Conservation (phyloP, 345 rosid species). For the Lumnitzera littorea region DNA sequence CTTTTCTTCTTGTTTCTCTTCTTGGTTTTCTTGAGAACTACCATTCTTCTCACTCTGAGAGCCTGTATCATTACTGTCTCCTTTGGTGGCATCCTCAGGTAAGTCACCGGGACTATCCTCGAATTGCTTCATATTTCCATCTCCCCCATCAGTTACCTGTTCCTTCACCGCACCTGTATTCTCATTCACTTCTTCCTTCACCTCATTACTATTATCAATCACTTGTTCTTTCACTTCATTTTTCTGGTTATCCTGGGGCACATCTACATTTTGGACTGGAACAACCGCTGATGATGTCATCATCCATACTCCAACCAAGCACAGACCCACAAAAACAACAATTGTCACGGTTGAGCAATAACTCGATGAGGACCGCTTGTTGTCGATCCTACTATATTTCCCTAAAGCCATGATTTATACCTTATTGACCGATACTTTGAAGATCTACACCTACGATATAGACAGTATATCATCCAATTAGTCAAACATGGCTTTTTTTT, state of each 20-base stretch:
- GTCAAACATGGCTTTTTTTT: background rate
- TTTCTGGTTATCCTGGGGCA: slow-evolving; percentile 40
- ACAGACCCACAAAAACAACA: slow-evolving; percentile 77
- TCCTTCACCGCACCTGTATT: slow-evolving; percentile 38
- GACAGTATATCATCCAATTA: background rate
- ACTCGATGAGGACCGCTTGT: slow-evolving; percentile 49
- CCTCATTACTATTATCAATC: slow-evolving; percentile 26
- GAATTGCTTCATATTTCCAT: slow-evolving; percentile 25
- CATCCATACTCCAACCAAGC: slow-evolving; percentile 97
- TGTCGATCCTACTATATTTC: slow-evolving; percentile 68
- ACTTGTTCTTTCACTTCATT: slow-evolving; percentile 46
- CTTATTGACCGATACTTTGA: background rate
- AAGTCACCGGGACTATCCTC: slow-evolving; percentile 63
- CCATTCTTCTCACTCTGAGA: slow-evolving; percentile 22
- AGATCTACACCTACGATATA: background rate
- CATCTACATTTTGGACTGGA: slow-evolving; percentile 57
- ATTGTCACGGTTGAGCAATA: slow-evolving; percentile 80
- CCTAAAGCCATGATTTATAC: slow-evolving; percentile 52
- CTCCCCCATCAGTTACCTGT: slow-evolving; percentile 28
- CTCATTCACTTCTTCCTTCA: slow-evolving; percentile 20
- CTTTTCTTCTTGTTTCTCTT: slow-evolving; percentile 30
- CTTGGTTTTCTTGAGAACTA: slow-evolving; percentile 29
- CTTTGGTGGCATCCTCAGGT: slow-evolving; percentile 56
- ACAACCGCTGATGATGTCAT: slow-evolving; percentile 73
- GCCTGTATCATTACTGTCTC: slow-evolving; percentile 24